Evolutionary conservation across 768 basidiomycete species (phyloP), one percentile per base, ranked within the genome.

Genomic region (Kwoniella dendrophila): DNA sequence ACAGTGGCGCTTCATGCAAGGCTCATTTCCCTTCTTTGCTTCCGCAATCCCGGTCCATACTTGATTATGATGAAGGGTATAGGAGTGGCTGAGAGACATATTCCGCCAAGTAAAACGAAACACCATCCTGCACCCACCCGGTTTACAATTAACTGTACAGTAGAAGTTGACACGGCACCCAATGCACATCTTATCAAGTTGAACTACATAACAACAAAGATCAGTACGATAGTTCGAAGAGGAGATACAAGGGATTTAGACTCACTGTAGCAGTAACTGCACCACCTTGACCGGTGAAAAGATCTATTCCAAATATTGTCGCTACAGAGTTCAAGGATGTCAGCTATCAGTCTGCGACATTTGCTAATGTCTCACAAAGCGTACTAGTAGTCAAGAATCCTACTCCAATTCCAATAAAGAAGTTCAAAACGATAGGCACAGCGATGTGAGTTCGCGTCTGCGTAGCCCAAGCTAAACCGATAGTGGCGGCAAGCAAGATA

Each of bases 231-330:
- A 38, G 36, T 38, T 18, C 36, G 36, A 8, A 38, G 18, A 38
- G 41, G 7, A 20, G 10, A 34, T 10, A 20, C n/a, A n/a, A n/a
- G n/a, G n/a, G n/a, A 7, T 6, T 20, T 38, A 18, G 27, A 71
- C 74, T 62, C 32, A 78, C 77, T 7, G 75, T 75, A 22, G 78
- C 76, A 16, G 78, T 76, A 3, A 77, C 71, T 1, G 75, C 69
- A 2, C 77, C 75, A 20, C 76, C 74, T 52, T 75, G 60, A 7
- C 75, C 74, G 0, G 80, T 78, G 38, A 74, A 72, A 27, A 81
- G 60, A 61, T 81, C 80, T 51, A 79, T 70, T 7, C 70, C 69
- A 44, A 71, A 76, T 12, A 76, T 64, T 1, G 72, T 76, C 1
- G 70, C 71, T 61, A 30, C 8, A 22, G 11, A 26, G 34, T 43